Percentiles rank a stretch among this genome's conserved stretches.
These are phyloP conservation scores for Fusarium albosuccineum DNA, from an alignment of 2,329 filamentous ascomycete species.

Conservation along the genomic window DNA sequence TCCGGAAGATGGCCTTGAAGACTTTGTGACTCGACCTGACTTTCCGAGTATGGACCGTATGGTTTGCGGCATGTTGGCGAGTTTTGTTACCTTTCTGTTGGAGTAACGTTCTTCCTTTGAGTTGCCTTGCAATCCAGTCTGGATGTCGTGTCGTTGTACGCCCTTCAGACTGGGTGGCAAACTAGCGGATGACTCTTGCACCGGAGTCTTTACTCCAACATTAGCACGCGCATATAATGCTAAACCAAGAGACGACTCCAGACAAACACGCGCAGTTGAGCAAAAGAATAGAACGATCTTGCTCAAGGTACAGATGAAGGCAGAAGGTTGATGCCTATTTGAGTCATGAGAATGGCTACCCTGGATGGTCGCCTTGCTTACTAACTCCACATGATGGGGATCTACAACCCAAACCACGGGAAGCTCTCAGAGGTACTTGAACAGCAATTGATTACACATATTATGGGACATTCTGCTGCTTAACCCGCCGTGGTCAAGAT, in stretches of 20 bases:
- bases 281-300: neutral
- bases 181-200: conserved; percentile 23
- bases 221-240: neutral
- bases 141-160: conserved; percentile 6
- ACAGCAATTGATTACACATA: conserved; percentile 9
- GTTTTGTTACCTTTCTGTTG: no score
- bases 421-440: neutral
- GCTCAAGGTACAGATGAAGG: no score
- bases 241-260: neutral
- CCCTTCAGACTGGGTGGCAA: conserved; percentile 34
- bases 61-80: conserved; percentile 46
- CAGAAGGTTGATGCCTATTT: conserved; percentile 7
- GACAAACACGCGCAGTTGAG: neutral
- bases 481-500: conserved; percentile 64
- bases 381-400: no score
- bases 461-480: conserved; percentile 1
- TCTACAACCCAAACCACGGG: neutral
- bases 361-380: no score
- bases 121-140: no score
- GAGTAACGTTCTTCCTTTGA: no score
- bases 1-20: conserved; percentile 33
- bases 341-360: neutral
- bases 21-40: conserved; percentile 53
- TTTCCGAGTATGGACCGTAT: conserved; percentile 56
- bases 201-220: neutral